Conservation (phyloP, 2,329 filamentous ascomycete genomes). For the Colletotrichum trifolii region DNA sequence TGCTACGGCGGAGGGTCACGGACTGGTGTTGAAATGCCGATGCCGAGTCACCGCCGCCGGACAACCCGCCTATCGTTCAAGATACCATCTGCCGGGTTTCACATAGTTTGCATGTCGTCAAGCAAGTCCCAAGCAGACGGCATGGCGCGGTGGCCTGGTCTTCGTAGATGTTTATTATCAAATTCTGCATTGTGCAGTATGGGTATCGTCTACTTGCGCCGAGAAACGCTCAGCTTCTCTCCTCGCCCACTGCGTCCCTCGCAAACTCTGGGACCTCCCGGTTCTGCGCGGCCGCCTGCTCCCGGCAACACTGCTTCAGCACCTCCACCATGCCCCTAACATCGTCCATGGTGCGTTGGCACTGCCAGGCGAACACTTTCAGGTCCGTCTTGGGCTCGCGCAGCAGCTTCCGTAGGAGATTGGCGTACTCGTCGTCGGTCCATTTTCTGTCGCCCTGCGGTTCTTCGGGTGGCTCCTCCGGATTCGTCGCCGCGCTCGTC, state of each 20-base stretch:
- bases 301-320: slow-evolving; percentile 26
- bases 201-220: too few species aligned
- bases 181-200: too few species aligned
- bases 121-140: too few species aligned
- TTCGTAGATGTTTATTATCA: too few species aligned
- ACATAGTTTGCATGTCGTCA: too few species aligned
- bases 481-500: too few species aligned
- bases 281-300: slow-evolving; percentile 4
- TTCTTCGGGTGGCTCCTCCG: too few species aligned
- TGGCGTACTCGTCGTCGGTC: slow-evolving; percentile 7
- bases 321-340: slow-evolving; percentile 15
- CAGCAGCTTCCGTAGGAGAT: slow-evolving; percentile 13
- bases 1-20: too few species aligned
- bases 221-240: too few species aligned
- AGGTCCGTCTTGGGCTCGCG: not conserved
- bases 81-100: too few species aligned
- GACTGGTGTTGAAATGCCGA: not conserved
- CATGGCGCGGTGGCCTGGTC: too few species aligned
- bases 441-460: slow-evolving; percentile 2
- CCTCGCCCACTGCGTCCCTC: not conserved
- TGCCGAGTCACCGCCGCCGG: too few species aligned
- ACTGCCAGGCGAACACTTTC: slow-evolving; percentile 11
- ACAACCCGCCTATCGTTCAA: not conserved
- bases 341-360: slow-evolving; percentile 12
- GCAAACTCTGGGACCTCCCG: slow-evolving; percentile 24